Evolutionary conservation across 164 flowering plant species (phyloP), one percentile per base, ranked within the genome.

Genomic region (Santalum album): DNA sequence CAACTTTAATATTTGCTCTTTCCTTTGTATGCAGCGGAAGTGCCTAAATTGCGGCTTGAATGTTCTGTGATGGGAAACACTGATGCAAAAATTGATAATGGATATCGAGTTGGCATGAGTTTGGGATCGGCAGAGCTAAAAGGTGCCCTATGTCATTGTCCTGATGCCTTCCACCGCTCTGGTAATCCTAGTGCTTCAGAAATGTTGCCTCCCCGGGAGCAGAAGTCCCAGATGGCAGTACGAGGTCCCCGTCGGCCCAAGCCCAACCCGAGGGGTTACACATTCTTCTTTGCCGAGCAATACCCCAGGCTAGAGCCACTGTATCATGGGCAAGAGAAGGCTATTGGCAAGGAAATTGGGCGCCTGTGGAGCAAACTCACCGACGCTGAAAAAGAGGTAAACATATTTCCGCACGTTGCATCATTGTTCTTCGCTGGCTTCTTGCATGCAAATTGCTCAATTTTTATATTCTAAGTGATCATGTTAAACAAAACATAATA

Each of bases 81-180:
- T n/a, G n/a, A n/a, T n/a, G n/a, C n/a, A n/a, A n/a, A n/a, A n/a
- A n/a, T n/a, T n/a, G n/a, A n/a, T n/a, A 62, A 65, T 57, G 97
- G 97, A 15, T 89, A 89, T 69, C 38, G 86, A 4, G 79, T 86
- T 19, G 72, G 84, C 7, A 75, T 86, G 51, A 62, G 63, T 53
- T 40, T 73, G 62, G 95, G 86, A 25, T 63, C 81, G 45, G 81
- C 78, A 47, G 57, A 65, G 60, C 79, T 86, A 59, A 79, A 69
- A 67, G 96, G 96, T 36, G 81, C 86, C 58, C 55, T 88, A 21
- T 88, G 86, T 71, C 94, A 88, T 61, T 55, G 59, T 53, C 84
- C 96, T 25, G 19, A 24, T 9, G 62, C 42, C 29, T 40, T 61
- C 35, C 51, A 66, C 22, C 32, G 19, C 19, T 60, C 73, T 25